Conservation (phyloP, 768 basidiomycete genomes). For the Podaxis rugospora region DNA sequence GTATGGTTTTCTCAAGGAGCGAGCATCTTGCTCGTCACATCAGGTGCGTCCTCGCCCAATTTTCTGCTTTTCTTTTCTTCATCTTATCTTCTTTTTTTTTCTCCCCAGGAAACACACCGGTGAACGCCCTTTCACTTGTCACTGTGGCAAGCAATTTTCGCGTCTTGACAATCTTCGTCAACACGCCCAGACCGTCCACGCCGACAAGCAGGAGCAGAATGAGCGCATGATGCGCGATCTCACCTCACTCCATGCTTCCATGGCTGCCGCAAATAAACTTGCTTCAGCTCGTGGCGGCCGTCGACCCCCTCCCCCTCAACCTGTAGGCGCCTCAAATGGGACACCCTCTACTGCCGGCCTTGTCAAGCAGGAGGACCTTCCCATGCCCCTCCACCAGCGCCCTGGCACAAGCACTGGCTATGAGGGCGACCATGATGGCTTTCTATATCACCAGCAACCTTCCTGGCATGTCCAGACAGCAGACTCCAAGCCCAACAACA, state of each 20-base stretch:
- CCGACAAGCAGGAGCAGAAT: constrained; percentile 88
- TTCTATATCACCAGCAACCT: constrained; percentile 25
- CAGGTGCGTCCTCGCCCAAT: constrained; percentile 49
- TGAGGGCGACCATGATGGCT: constrained; percentile 42
- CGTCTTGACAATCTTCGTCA: constrained; percentile 96
- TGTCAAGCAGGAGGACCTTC: constrained; percentile 39
- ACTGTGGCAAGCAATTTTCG: constrained; percentile 93
- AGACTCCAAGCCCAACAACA: constrained; percentile 14
- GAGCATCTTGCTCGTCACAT: constrained; percentile 97
- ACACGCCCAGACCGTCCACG: constrained; percentile 95
- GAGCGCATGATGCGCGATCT: constrained; percentile 91
- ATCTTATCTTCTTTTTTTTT: constrained; percentile 12
- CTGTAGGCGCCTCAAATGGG: constrained; percentile 13
- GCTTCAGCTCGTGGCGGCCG: constrained; percentile 15
- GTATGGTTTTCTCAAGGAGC: constrained; percentile 94
- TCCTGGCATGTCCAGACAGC: constrained; percentile 4
- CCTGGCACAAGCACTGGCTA: constrained; percentile 76
- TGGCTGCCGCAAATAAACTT: constrained; percentile 57
- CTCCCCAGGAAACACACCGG: constrained; percentile 88
- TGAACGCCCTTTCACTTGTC: constrained; percentile 93
- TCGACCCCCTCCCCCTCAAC: constrained; percentile 16
- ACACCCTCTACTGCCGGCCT: constrained; percentile 18
- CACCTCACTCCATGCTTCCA: constrained; percentile 75
- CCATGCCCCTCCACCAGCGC: constrained; percentile 37
- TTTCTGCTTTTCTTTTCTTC: constrained; percentile 14